Evolutionary conservation across 2,329 filamentous ascomycete species (phyloP).

Genomic region (Sordariomycetes sp.): DNA sequence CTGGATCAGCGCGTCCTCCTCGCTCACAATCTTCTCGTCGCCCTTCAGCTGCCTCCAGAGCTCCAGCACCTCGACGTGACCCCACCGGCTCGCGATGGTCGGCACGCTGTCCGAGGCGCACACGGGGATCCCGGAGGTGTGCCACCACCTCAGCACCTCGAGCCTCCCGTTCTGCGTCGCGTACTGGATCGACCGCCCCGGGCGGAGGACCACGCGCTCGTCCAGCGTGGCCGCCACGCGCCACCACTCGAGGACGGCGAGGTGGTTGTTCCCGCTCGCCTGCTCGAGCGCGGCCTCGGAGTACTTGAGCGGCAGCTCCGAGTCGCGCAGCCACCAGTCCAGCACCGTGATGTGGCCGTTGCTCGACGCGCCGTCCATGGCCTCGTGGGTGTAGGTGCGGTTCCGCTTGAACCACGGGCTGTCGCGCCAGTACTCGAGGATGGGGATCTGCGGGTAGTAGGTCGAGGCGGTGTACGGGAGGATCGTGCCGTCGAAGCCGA

Average conservation of each 20-base stretch:
- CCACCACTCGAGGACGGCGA: constrained; percentile 93
- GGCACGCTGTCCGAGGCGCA: constrained; percentile 73
- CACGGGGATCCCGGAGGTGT: constrained; percentile 67
- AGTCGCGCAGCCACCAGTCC: constrained; percentile 82
- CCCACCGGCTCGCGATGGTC: constrained; percentile 75
- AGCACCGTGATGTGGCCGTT: constrained; percentile 77
- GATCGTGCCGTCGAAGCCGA: constrained; percentile 70
- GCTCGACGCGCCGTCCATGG: constrained; percentile 77
- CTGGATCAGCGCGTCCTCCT: constrained; percentile 73
- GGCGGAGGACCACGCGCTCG: constrained; percentile 54
- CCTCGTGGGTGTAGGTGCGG: constrained; percentile 61
- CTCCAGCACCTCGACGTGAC: constrained; percentile 73
- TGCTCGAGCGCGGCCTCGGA: constrained; percentile 82
- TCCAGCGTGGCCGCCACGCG: constrained; percentile 55
- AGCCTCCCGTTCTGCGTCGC: constrained; percentile 75
- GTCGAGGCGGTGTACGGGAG: constrained; percentile 81
- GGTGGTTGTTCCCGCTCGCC: constrained; percentile 72
- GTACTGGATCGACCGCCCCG: constrained; percentile 73
- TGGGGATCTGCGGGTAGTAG: constrained; percentile 73
- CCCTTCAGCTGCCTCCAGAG: constrained; percentile 68
- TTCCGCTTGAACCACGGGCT: constrained; percentile 72
- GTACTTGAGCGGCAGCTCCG: constrained; percentile 68
- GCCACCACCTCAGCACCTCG: constrained; percentile 79
- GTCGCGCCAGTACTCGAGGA: constrained; percentile 85
- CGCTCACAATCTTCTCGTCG: constrained; percentile 57